These are phyloP conservation scores for Aspergillus fumigatus DNA, from an alignment of 2,329 filamentous ascomycete genomes.

Conservation along the genomic window DNA sequence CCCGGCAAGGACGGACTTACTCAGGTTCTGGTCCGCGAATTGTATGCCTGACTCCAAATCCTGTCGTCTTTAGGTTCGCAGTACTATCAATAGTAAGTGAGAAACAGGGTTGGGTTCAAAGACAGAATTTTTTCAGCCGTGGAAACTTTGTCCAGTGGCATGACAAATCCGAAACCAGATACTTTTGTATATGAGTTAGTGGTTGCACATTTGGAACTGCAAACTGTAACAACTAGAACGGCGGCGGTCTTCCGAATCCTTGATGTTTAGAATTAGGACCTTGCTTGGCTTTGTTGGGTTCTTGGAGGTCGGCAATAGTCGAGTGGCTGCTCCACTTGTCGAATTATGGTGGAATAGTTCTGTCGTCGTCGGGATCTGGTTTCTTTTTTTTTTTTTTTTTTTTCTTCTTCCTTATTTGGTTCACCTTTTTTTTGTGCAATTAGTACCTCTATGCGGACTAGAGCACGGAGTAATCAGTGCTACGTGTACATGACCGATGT, in stretches of 20 bases:
- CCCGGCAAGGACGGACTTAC: background rate
- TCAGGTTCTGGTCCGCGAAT: background rate
- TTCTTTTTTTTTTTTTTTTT: no score
- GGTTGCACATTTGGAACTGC: background rate
- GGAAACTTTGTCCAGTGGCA: background rate
- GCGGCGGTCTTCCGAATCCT: background rate
- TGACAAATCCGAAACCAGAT: background rate
- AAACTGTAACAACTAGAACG: background rate
- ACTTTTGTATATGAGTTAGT: background rate
- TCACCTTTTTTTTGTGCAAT: no score
- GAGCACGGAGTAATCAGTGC: no score
- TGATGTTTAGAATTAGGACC: background rate
- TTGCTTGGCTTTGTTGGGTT: background rate
- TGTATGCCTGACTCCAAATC: background rate
- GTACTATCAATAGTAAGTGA: background rate
- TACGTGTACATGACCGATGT: background rate
- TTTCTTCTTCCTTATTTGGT: no score
- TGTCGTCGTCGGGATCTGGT: background rate
- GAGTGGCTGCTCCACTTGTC: background rate
- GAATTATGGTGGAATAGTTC: background rate
- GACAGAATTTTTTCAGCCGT: background rate
- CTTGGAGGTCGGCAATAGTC: background rate
- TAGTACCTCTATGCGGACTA: background rate
- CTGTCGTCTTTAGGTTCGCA: background rate
- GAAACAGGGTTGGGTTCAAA: background rate